Evolutionary conservation across 495 filamentous ascomycete species (phyloP), one percentile per base, ranked within the genome.

Genomic region (Penicillium subrubescens): DNA sequence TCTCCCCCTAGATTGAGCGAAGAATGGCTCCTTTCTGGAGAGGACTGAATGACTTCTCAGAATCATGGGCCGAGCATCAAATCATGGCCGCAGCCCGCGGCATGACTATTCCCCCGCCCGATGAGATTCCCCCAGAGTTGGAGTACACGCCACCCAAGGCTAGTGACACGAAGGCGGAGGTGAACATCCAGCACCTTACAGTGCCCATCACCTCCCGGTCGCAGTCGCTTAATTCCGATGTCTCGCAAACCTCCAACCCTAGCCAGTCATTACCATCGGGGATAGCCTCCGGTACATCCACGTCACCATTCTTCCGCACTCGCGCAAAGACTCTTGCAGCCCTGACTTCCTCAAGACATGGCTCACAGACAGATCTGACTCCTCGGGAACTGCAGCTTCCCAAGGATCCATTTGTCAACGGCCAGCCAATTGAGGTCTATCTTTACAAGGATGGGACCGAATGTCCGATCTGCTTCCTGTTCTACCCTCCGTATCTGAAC

Each of bases 401-500:
- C 17, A 86, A 89, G 57, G 92, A 97, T 61, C 91, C 92, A 0
- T 93, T 89, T 66, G 91, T 97, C 51, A 96, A 97, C 70, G 94
- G 96, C 8, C 93, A 96, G 62, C 89, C 89, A 5, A 83, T 97
- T 53, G 96, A 98, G 71, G 94, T 92, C 0, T 93, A 92, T 65
- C 81, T 98, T 1, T 99, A 99, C 79, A 96, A 97, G 74, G 87
- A 94, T 68, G 88, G 91, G 19, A 80, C 82, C 43, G 95, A 99
- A 78, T 99, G 95, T 72, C 94, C 96, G 23, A 96, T 99, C 59
- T 99, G 95, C 79, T 96, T 97, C 73, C 79, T 99, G 29, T 94
- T 93, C 72, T 99, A 97, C 68, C 95, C 95, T 3, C 94, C 94
- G 2, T 96, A 96, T 72, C 81, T 98, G n/a, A 98, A 99, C 74